These are phyloP conservation scores for Penicillium canescens DNA, from an alignment of 495 filamentous ascomycete species.

Conservation along the genomic window DNA sequence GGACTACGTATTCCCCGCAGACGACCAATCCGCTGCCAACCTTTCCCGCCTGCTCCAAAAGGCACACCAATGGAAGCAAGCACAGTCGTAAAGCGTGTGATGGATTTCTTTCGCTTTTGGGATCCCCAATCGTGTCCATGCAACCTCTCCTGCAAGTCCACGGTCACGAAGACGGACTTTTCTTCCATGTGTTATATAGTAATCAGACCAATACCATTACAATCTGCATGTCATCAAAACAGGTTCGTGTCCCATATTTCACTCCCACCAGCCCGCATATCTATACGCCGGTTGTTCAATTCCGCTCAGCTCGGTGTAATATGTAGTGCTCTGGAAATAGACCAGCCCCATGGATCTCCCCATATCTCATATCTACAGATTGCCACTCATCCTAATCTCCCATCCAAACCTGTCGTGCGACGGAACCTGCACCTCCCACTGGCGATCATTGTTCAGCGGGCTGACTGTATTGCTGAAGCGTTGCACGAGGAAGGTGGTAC, in stretches of 20 bases:
- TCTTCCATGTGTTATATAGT: neutral
- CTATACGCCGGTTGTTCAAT: too few species aligned
- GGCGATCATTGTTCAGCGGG: neutral
- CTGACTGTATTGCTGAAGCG: neutral
- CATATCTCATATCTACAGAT: too few species aligned
- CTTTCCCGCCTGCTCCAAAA: conserved; percentile 79
- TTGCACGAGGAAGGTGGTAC: neutral
- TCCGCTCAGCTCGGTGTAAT: too few species aligned
- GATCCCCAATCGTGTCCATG: neutral
- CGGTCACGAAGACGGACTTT: neutral
- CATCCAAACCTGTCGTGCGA: neutral
- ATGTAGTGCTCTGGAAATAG: too few species aligned
- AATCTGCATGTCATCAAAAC: neutral
- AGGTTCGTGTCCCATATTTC: neutral
- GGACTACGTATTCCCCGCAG: conserved; percentile 96
- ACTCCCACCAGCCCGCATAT: neutral
- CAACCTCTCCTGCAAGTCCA: neutral
- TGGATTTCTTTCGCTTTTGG: neutral
- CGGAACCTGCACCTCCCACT: neutral
- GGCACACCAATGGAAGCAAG: conserved; percentile 88
- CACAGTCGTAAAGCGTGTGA: conserved; percentile 13
- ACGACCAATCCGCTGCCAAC: conserved; percentile 84
- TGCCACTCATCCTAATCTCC: too few species aligned
- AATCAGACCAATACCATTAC: neutral
- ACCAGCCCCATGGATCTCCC: too few species aligned